Percentiles rank a stretch among this genome's conserved stretches.
Evolutionary conservation across 768 basidiomycete species (phyloP).

Genomic region (Hirschioporus abietinus): DNA sequence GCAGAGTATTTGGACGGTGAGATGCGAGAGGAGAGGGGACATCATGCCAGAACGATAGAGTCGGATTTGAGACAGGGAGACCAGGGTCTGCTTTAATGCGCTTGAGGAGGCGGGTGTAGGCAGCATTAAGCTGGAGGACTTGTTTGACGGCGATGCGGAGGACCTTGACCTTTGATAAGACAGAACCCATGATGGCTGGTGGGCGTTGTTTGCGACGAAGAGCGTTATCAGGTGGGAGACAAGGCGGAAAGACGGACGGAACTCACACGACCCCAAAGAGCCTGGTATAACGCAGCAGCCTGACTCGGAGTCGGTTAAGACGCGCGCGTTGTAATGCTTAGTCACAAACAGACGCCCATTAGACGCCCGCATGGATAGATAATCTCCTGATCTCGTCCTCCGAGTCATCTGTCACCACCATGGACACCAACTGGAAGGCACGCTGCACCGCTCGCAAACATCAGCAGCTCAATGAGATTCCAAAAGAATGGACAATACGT

Average conservation of each 20-base stretch:
- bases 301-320: too few relatives aligned
- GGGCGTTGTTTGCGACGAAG: background rate
- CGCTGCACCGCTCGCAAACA: slow-evolving; percentile 48
- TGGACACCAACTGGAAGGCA: slow-evolving; percentile 37
- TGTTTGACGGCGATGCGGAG: background rate
- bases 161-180: slow-evolving; percentile 1
- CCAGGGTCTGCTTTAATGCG: slow-evolving; percentile 41
- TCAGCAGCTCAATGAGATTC: slow-evolving; percentile 53
- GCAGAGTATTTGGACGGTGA: slow-evolving; percentile 24
- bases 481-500: slow-evolving; percentile 55
- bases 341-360: background rate
- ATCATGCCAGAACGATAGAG: slow-evolving; percentile 58
- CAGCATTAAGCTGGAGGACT: slow-evolving; percentile 11
- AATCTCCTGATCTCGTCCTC: too few relatives aligned
- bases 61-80: slow-evolving; percentile 50
- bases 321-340: background rate
- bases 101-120: slow-evolving; percentile 24
- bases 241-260: too few relatives aligned
- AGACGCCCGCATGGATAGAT: background rate
- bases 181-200: background rate
- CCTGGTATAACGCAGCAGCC: too few relatives aligned
- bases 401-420: background rate
- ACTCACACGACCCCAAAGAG: too few relatives aligned
- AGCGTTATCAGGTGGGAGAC: too few relatives aligned
- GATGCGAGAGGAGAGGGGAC: slow-evolving; percentile 45